These are phyloP conservation scores for Sporisorium iseilematis-ciliati DNA, from an alignment of 1,284 basidiomycete genomes.

Conservation along the genomic window DNA sequence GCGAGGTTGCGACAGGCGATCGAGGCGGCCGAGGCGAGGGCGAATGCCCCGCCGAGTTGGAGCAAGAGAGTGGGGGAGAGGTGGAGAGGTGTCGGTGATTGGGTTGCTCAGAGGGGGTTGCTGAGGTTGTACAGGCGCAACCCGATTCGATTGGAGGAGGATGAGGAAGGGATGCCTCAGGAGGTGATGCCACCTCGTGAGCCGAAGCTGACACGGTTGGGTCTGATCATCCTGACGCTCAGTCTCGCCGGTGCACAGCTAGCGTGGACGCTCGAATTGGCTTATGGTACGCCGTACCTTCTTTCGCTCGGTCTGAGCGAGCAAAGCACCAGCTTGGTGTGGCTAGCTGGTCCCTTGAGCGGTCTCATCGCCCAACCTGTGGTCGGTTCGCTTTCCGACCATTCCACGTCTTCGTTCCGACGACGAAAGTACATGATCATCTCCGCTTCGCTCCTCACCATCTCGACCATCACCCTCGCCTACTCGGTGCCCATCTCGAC, in stretches of 20 bases:
- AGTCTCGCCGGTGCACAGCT: constrained; percentile 84
- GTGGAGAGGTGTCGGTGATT: not conserved
- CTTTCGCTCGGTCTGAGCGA: constrained; percentile 89
- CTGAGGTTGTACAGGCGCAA: constrained; percentile 33
- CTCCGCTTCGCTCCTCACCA: constrained; percentile 79
- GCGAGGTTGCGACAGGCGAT: constrained; percentile 28
- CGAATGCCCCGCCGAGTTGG: constrained; percentile 13
- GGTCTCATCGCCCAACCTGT: constrained; percentile 94
- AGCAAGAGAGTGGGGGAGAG: not conserved
- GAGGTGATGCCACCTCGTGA: constrained; percentile 6
- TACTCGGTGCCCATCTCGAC: constrained; percentile 83
- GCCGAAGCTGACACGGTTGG: constrained; percentile 64
- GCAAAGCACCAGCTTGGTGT: constrained; percentile 90
- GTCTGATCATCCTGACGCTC: constrained; percentile 73
- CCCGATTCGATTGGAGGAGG: constrained; percentile 13
- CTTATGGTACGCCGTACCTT: constrained; percentile 89
- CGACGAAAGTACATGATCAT: constrained; percentile 88
- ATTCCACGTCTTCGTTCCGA: constrained; percentile 83
- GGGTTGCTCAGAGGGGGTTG: constrained; percentile 2
- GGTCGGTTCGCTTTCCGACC: constrained; percentile 93
- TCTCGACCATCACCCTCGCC: constrained; percentile 85
- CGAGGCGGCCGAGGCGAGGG: constrained; percentile 18
- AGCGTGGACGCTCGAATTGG: constrained; percentile 88
- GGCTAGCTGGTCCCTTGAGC: constrained; percentile 93
- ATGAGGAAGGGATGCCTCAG: not conserved